Base-by-base conservation (phyloP, 1,284 basidiomycete species). In the Pholiota adiposa region DNA sequence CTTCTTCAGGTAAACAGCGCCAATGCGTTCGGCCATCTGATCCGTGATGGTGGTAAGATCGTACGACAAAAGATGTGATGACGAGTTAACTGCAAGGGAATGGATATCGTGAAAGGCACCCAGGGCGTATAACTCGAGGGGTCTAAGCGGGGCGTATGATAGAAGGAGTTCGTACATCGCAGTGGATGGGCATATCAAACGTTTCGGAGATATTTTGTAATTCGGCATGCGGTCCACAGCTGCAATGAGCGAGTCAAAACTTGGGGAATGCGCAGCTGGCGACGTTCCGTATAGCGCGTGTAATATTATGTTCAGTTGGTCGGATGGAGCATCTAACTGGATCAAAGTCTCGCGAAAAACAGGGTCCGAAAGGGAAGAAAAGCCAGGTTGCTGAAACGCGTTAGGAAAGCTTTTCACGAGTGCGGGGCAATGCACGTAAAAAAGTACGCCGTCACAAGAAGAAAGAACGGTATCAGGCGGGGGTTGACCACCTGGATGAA, bases 391-490 rank as follows among this genome's bases (percentile, higher is more conserved):
- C 5, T 57, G 34, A 50, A 73, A 70, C 1, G 68, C 66, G 3
- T 58, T 54, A 8, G 66, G 62, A 34, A 64, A 67, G 3, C 44
- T 33, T 23, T 18, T 25, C 2, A 63, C 33, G 23, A 72, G 55
- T 9, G 63, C 63, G 6, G 56, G 40, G 3, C 68, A 64, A 62
- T 78, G 70, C 11, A 77, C 73, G 55, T 77, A 78, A 67, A 82
- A 86, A 61, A 83, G 78, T 23, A 86, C 83, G 1, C 72, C 71
- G 63, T 85, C 84, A 4, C 79, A 65, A 5, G 68, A 69, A 14
- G 55, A 54, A 7, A 73, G 59, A 18, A 72, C 60, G 14, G 64
- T 66, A 34, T 73, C 70, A 1, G 63, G 58, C 4, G 54, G 25
- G 11, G 65, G 58, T 43, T 64, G 51, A 1, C 54, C 40, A 4